Conservation (phyloP, 805 yeast species). For the Ogataea thermomethanolica region DNA sequence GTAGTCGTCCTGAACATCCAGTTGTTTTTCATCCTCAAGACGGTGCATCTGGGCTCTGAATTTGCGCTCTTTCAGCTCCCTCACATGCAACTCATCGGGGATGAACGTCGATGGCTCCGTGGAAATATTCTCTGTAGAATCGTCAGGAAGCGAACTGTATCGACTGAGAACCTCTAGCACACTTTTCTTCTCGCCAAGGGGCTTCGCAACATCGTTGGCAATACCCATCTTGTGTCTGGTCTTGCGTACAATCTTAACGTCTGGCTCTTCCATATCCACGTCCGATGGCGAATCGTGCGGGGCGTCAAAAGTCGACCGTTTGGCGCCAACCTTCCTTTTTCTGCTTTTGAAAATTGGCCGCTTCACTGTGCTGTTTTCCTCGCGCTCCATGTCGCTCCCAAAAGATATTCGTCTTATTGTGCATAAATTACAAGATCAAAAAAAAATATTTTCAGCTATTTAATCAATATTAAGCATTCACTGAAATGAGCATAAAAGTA, state of each 20-base stretch:
- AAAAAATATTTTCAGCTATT: not conserved
- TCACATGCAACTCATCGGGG: conserved; percentile 17
- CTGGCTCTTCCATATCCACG: conserved; percentile 3
- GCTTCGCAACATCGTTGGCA: not conserved
- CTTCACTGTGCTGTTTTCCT: not conserved
- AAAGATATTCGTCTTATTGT: conserved; percentile 9
- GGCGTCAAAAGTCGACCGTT: not conserved
- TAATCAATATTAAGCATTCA: not conserved
- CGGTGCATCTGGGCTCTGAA: conserved; percentile 12
- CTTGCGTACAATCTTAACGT: conserved; percentile 2
- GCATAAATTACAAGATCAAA: conserved; percentile 1
- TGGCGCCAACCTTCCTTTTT: conserved; percentile 4
- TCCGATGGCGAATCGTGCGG: not conserved
- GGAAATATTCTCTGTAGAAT: not conserved
- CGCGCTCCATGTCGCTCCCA: conserved; percentile 5
- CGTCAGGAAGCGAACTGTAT: conserved; percentile 1
- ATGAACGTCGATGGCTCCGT: conserved; percentile 12
- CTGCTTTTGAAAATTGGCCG: conserved; percentile 6
- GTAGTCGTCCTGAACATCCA: conserved; percentile 20
- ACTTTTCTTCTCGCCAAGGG: conserved; percentile 1
- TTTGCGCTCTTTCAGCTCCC: conserved; percentile 24
- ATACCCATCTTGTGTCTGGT: conserved; percentile 1
- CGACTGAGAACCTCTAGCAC: conserved; percentile 5
- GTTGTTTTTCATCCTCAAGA: conserved; percentile 16
- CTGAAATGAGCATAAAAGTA: conserved; percentile 2